phyloP scores from a whole-genome alignment of 148 eudicot genomes.

The Rhododendron molle region DNA sequence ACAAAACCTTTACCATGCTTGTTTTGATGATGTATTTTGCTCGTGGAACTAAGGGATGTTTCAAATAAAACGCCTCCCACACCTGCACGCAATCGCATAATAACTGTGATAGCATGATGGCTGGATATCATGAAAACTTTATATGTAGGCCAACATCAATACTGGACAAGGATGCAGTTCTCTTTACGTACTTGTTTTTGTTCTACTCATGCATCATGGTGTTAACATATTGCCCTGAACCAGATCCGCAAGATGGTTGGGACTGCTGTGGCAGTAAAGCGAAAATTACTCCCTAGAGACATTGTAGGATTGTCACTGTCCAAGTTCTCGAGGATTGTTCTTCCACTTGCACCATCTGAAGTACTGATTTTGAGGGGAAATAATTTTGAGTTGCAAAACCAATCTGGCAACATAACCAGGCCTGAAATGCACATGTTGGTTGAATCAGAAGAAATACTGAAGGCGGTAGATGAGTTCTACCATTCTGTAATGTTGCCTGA shows the following conservation, averaged over 20 bases:
- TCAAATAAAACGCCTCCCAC: neutral
- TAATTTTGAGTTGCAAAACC: slow-evolving; percentile 41
- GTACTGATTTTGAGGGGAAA: slow-evolving; percentile 72
- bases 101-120: neutral
- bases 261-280: slow-evolving; percentile 84
- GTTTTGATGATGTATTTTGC: neutral
- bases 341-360: slow-evolving; percentile 93
- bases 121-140: neutral
- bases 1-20: neutral
- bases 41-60: neutral
- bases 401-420: slow-evolving; percentile 58
- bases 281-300: slow-evolving; percentile 77
- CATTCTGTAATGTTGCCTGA: slow-evolving; percentile 49
- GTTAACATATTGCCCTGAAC: slow-evolving; percentile 5
- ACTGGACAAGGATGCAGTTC: neutral
- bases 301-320: slow-evolving; percentile 57
- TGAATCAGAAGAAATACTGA: slow-evolving; percentile 67
- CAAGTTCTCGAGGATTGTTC: slow-evolving; percentile 74
- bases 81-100: neutral
- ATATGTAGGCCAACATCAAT: neutral
- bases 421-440: slow-evolving; percentile 73
- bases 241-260: slow-evolving; percentile 99
- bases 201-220: neutral
- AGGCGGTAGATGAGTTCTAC: slow-evolving; percentile 58
- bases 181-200: neutral